Base-by-base conservation (phyloP, 2,329 filamentous ascomycete species). In the Beauveria sp. region DNA sequence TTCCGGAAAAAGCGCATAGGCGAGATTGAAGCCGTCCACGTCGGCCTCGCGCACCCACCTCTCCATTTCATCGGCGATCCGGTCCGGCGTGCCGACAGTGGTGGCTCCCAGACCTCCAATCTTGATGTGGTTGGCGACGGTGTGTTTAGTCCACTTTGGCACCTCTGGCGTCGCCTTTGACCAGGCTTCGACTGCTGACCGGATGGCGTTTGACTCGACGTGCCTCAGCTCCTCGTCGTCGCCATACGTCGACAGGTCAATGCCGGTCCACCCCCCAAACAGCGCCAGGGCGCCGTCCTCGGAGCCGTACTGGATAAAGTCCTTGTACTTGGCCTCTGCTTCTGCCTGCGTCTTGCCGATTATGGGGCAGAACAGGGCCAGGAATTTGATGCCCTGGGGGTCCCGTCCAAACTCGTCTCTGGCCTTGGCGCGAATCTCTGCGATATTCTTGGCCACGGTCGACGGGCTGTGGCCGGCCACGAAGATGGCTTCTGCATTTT, bases 241-340 rank as follows among this genome's bases (percentile, higher is more conserved):
- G 0, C 74, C 80, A 65, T 87, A 88, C 49, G 79, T 74, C 7
- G 78, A 75, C 26, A 88, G 73, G 68, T 89, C 83, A 52, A 87
- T 86, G 0, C 86, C 86, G 0, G 85, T 87, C 84, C 85, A 88
- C 0, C 86, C 86, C 2, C 86, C 84, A 65, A 88, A 88, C 2
- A 88, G 71, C 0, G 85, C 84, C 54, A 88, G 69, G 0, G 85
- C 85, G 5, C 85, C 86, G 62, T 87, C 86, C 47, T 81, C 77
- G 2, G 81, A 81, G 0, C 82, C 86, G 65, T 86, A 80, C 53
- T 77, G 78, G 1, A 81, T 73, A 52, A 81, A 81, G 24, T 86
- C 80, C 3, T 75, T 67, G 62, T 84, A 84, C 62, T 71, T 74
- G 3, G 66, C 67, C 16, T 80, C 71, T 0, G 86, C 86, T 65